Evolutionary conservation across 345 rosid genomes (phyloP).

Genomic region (Gossypium turneri): DNA sequence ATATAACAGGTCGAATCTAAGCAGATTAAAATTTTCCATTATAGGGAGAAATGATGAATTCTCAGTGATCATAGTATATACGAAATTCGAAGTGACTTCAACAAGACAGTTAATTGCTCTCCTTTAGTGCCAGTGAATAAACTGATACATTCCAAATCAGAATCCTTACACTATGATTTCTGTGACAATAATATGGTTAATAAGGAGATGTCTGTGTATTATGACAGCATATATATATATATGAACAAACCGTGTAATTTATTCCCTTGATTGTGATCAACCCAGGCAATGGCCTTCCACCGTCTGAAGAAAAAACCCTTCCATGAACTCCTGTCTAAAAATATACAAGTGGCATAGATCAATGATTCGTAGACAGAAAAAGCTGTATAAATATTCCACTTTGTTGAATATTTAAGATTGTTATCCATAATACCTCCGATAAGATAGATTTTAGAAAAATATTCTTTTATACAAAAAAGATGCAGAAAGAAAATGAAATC

Average conservation of each 20-base stretch:
- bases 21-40: slow-evolving; percentile 1
- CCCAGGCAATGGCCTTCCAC: slow-evolving; percentile 78
- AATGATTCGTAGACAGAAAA: slow-evolving; percentile 1
- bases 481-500: slow-evolving; percentile 8
- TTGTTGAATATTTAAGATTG: background rate
- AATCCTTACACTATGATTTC: background rate
- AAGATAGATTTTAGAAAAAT: slow-evolving; percentile 4
- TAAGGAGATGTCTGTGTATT: background rate
- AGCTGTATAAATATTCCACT: background rate
- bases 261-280: slow-evolving; percentile 59
- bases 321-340: slow-evolving; percentile 89
- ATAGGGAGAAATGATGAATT: slow-evolving; percentile 3
- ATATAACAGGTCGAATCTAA: background rate
- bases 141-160: slow-evolving; percentile 10
- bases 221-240: background rate
- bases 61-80: background rate
- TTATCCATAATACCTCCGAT: background rate
- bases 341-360: slow-evolving; percentile 14
- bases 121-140: background rate
- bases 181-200: background rate
- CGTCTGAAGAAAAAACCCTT: slow-evolving; percentile 69
- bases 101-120: background rate
- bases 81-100: background rate
- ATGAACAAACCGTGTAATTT: slow-evolving; percentile 58
- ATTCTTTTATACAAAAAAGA: background rate